Percentiles rank a stretch among this genome's conserved stretches.
Evolutionary conservation across 2,329 filamentous ascomycete genomes (phyloP).

Genomic region (Aspergillus sp.): DNA sequence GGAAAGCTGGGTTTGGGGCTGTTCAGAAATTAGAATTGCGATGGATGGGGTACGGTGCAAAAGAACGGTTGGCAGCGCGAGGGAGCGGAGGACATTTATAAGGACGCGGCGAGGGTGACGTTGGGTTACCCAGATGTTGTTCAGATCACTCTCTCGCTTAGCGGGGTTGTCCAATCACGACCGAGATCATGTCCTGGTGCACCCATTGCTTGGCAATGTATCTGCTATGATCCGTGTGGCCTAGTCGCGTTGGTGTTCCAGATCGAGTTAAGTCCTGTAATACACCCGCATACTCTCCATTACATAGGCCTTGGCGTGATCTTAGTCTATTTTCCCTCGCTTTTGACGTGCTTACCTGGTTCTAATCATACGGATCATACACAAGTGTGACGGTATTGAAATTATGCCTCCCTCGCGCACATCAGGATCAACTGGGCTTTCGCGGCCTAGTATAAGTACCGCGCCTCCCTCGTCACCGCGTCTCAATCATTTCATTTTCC

Average conservation of each 20-base stretch:
- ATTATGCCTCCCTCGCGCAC: constrained; percentile 39
- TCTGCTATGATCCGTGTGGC: constrained; percentile 8
- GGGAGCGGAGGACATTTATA: constrained; percentile 38
- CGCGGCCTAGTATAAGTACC: constrained; percentile 43
- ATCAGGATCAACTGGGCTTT: constrained; percentile 41
- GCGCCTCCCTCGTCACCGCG: constrained; percentile 37
- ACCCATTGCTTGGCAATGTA: constrained; percentile 9
- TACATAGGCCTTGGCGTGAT: constrained; percentile 19
- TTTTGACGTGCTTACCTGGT: constrained; percentile 16
- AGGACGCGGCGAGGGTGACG: constrained; percentile 39
- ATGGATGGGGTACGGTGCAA: constrained; percentile 13
- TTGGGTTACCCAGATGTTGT: constrained; percentile 33
- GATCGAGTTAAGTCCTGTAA: constrained; percentile 25
- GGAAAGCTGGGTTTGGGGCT: too few relatives aligned
- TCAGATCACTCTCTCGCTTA: constrained; percentile 46
- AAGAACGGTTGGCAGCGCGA: constrained; percentile 27
- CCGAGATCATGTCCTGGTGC: constrained; percentile 25
- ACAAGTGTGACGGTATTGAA: constrained; percentile 37
- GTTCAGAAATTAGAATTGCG: too few relatives aligned
- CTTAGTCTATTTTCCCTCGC: constrained; percentile 2
- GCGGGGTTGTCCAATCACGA: constrained; percentile 36
- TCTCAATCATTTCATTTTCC: constrained; percentile 27
- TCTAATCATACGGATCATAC: constrained; percentile 47
- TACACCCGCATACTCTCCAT: constrained; percentile 10
- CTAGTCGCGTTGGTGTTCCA: constrained; percentile 10